phyloP scores from a whole-genome alignment of 2,329 filamentous ascomycete species.

The Claviceps sorghi region DNA sequence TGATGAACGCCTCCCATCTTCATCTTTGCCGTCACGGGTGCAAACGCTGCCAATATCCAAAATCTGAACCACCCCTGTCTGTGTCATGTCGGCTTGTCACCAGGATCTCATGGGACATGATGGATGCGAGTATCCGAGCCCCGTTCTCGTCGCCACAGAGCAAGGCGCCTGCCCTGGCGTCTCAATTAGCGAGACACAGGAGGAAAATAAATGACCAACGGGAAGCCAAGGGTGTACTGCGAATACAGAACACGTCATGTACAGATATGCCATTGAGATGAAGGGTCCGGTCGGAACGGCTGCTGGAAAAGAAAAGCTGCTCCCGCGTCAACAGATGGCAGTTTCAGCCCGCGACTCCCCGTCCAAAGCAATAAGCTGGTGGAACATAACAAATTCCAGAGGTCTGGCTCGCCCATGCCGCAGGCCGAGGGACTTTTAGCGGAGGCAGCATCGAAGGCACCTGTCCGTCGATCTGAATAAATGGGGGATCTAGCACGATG shows the following conservation, averaged over 20 bases:
- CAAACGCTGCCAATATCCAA: neutral
- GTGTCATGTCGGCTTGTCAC: constrained; percentile 1
- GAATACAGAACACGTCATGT: neutral
- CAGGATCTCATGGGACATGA: neutral
- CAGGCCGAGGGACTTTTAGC: neutral
- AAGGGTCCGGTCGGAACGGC: neutral
- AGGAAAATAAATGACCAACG: neutral
- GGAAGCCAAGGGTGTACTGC: neutral
- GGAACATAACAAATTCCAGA: constrained; percentile 3
- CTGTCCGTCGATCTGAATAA: neutral
- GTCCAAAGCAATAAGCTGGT: neutral
- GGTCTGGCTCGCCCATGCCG: constrained; percentile 3
- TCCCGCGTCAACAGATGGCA: neutral
- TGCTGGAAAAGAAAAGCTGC: neutral
- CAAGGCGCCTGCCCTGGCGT: constrained; percentile 2
- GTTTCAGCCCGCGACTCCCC: neutral
- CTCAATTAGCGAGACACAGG: constrained; percentile 6
- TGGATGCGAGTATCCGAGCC: constrained; percentile 5
- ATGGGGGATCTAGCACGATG: neutral
- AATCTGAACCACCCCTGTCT: neutral
- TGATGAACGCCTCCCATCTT: neutral
- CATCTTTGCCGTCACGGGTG: neutral
- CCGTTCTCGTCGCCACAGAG: neutral
- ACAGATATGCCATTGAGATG: neutral
- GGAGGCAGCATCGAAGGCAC: neutral